phyloP scores from a whole-genome alignment of 73 alveolate species.

The Paramecium primaurelia region DNA sequence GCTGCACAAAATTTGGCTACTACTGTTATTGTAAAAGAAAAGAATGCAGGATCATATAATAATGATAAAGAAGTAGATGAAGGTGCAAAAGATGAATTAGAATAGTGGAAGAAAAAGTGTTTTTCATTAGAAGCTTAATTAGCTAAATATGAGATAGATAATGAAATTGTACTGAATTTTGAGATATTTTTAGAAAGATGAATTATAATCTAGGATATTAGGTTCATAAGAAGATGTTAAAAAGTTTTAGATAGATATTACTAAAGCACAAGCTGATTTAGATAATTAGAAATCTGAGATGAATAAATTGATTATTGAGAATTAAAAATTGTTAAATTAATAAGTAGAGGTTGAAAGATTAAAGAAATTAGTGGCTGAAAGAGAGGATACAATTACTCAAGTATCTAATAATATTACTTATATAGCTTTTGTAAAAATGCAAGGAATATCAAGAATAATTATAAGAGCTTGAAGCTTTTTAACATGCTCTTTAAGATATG shows the following conservation, averaged over 20 bases:
- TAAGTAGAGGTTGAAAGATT: not conserved
- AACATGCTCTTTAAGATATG: not conserved
- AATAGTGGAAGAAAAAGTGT: not conserved
- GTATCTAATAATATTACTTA: not conserved
- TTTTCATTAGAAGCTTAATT: constrained; percentile 4
- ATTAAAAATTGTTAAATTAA: not conserved
- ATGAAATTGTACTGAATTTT: not conserved
- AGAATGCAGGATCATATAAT: not conserved
- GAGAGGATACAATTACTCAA: not conserved
- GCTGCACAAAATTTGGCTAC: not conserved
- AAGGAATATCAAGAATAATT: not conserved
- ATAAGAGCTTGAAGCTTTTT: not conserved
- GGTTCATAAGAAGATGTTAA: constrained; percentile 1
- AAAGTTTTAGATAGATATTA: not conserved
- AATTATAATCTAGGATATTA: not conserved
- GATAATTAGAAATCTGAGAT: not conserved
- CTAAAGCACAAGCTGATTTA: not conserved
- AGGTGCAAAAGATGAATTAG: not conserved
- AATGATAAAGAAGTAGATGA: not conserved
- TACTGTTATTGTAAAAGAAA: not conserved
- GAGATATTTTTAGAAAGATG: not conserved
- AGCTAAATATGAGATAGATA: constrained; percentile 23
- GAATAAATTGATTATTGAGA: not conserved
- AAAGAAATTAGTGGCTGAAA: not conserved
- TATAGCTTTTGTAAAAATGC: not conserved